Base-by-base conservation (phyloP, 1,284 basidiomycete species). In the Rhodotorula sp. region DNA sequence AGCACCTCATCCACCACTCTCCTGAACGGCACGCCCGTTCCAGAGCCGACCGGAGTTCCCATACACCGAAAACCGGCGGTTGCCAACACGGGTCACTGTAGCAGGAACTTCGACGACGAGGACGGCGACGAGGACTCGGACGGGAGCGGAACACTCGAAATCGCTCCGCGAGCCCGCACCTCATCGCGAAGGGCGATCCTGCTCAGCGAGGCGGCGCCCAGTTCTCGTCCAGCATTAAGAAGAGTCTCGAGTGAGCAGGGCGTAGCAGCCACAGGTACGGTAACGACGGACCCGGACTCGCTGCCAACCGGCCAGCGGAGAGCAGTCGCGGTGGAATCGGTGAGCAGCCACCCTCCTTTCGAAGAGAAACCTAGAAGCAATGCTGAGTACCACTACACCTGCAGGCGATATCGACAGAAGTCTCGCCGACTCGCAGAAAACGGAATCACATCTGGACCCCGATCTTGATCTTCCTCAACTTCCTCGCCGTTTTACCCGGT, bases 401-500 rank as follows among this genome's bases (percentile, higher is more conserved):
- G 39, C 39, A 43, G 39, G 39, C 39, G 10, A 43, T 43, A 43
- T 52, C 54, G n/a, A 3, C 54, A n/a, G 54, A 56, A 16, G 3
- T 14, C 15, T 56, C 54, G 54, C n/a, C 54, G 26, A 20, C 56
- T 1, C 62, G 57, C 5, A 47, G 12, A 14, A 43, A 21, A 21
- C 66, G 67, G 1, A 72, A 68, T 0, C 71, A 69, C 18, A 62
- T 72, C 7, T 75, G 66, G 65, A 69, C 71, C 0, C 69, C 62
- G 0, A 34, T 72, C 10, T 58, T 69, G 48, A 58, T 69, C 60
- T 69, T 72, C 49, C 73, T 76, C 63, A 72, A 76, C 26, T 62
- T 72, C 26, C 66, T 76, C 43, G 69, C 75, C 51, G 61, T 76
- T 58, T 57, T 76, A 48, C 75, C 75, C 21, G 67, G 71, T 48